phyloP scores from a whole-genome alignment of 1,139 yeast species.

The Candida sanyaensis region DNA sequence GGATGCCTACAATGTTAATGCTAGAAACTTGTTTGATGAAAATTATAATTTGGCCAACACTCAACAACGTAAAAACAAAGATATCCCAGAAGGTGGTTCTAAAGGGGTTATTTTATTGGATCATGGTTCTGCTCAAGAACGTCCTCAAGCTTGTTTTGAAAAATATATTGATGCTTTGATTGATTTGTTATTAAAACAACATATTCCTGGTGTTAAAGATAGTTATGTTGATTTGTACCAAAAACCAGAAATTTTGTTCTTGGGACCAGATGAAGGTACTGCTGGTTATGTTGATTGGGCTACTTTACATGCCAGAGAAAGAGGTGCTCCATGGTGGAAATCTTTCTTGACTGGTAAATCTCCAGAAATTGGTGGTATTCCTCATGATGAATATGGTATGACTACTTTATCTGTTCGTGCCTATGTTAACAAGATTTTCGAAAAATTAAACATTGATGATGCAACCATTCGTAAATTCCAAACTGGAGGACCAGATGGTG shows the following conservation, averaged over 20 bases:
- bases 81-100: constrained; percentile 98
- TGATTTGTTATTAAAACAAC: constrained; percentile 77
- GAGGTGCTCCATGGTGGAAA: constrained; percentile 99
- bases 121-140: constrained; percentile 75
- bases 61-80: constrained; percentile 96
- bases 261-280: constrained; percentile 99
- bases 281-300: constrained; percentile 98
- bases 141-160: constrained; percentile 84
- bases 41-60: constrained; percentile 95
- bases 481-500: constrained; percentile 99
- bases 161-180: constrained; percentile 91
- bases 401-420: constrained; percentile 93
- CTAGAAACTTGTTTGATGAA: constrained; percentile 90
- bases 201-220: constrained; percentile 79
- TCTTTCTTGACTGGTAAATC: constrained; percentile 97
- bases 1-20: constrained; percentile 86
- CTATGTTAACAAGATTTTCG: constrained; percentile 85
- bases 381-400: constrained; percentile 98
- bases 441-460: constrained; percentile 65
- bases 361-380: constrained; percentile 92
- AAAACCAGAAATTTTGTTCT: constrained; percentile 85
- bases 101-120: constrained; percentile 94
- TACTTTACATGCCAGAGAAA: constrained; percentile 86
- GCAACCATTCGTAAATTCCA: constrained; percentile 73
- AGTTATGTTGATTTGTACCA: constrained; percentile 81